These are phyloP conservation scores for Podospora tetraspora DNA, from an alignment of 495 filamentous ascomycete genomes.

Conservation along the genomic window DNA sequence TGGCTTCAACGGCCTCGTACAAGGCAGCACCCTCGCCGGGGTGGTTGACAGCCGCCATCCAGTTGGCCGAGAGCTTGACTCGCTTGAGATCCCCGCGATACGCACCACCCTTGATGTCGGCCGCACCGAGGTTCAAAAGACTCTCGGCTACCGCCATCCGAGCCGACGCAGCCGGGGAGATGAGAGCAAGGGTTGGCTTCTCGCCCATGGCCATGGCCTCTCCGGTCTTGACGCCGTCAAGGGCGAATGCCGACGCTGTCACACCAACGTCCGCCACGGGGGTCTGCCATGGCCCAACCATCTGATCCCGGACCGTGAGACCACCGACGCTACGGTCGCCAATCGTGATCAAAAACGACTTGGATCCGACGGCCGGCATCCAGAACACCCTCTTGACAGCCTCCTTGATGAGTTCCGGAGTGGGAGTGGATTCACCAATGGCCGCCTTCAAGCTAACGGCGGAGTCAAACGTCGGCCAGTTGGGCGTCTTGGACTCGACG, in stretches of 20 bases:
- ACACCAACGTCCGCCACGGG: slow-evolving; percentile 92
- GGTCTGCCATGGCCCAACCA: slow-evolving; percentile 96
- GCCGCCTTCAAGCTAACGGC: slow-evolving; percentile 35
- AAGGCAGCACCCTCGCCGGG: slow-evolving; percentile 90
- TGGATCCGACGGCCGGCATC: slow-evolving; percentile 86
- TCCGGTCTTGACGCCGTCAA: slow-evolving; percentile 62
- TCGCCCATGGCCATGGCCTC: slow-evolving; percentile 98
- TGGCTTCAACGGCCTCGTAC: slow-evolving; percentile 91
- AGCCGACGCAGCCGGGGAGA: slow-evolving; percentile 87
- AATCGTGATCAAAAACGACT: slow-evolving; percentile 96
- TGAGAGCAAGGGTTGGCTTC: slow-evolving; percentile 82
- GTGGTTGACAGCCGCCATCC: slow-evolving; percentile 95
- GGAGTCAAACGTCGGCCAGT: slow-evolving; percentile 67
- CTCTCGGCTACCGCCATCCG: slow-evolving; percentile 95
- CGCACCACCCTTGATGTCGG: slow-evolving; percentile 65
- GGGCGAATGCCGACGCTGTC: slow-evolving; percentile 71
- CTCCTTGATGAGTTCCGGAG: slow-evolving; percentile 62
- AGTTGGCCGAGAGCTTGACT: slow-evolving; percentile 89
- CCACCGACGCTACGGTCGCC: slow-evolving; percentile 89
- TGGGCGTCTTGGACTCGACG: slow-evolving; percentile 67
- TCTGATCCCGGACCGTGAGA: slow-evolving; percentile 82
- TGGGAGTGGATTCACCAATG: slow-evolving; percentile 48
- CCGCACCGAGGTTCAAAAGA: slow-evolving; percentile 85
- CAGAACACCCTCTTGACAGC: slow-evolving; percentile 75
- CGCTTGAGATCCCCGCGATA: slow-evolving; percentile 50